Evolutionary conservation across 495 filamentous ascomycete genomes (phyloP), one percentile per base, ranked within the genome.

Genomic region (Annulohypoxylon nitens): DNA sequence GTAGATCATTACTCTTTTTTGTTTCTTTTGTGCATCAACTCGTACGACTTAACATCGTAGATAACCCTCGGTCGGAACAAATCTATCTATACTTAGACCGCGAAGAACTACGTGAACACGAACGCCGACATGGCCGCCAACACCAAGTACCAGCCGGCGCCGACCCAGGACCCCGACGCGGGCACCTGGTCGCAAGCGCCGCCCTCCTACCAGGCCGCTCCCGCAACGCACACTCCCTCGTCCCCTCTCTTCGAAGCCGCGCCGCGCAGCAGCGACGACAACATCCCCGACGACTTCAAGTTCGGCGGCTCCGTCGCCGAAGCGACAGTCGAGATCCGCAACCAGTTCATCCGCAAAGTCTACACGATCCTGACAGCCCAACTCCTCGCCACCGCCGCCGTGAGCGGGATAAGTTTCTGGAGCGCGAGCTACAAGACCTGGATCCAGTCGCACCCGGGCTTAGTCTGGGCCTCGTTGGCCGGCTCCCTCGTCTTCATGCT

Each of bases 271-370:
- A 90, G 89, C 79, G 93, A 97, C 76, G 92, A 95, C 80, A 94
- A 97, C 79, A 79, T 99, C 50, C 96, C 96, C 4, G 96, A 99
- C 87, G 96, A 99, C 84, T 98, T 99, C 88, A 99, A 97, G 91
- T 98, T 95, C 77, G 94, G 94, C 50, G 94, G 93, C 41, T 93
- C 89, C 10, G 94, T 98, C 58, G 89, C 95, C 67, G 97, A 98
- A 83, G 97, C 91, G 45, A 97, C 94, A 9, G 85, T 98, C 76
- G 93, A 96, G 70, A 97, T 99, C 80, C 92, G 96, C 69, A 97
- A 98, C 90, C 92, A 95, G 84, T 99, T 99, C 82, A 89, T 99
- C 69, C 93, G 96, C 77, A 99, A 99, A 83, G 82, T 87, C 67
- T 83, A 87, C 76, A 84, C 80, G 48, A 82, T 85, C 75, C 65